Evolutionary conservation across 805 yeast genomes (phyloP).

Genomic region (Clavispora fructus): DNA sequence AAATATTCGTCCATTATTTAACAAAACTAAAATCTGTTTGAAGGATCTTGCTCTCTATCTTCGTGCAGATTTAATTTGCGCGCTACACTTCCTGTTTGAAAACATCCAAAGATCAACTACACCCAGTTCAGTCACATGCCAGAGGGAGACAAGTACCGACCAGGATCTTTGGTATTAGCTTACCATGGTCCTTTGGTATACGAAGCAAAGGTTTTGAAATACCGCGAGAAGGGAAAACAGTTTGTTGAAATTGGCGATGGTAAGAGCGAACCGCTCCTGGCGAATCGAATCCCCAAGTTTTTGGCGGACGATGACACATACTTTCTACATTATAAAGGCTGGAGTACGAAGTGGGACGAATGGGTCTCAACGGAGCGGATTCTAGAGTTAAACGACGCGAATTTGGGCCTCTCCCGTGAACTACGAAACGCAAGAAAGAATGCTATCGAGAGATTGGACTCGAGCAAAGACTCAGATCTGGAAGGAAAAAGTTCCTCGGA

Average conservation of each 20-base stretch:
- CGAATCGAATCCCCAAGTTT: conserved; percentile 22
- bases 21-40: background rate
- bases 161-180: conserved; percentile 47
- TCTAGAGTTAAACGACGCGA: conserved; percentile 64
- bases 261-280: conserved; percentile 28
- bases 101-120: background rate
- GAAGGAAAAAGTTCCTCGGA: conserved; percentile 5
- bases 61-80: background rate
- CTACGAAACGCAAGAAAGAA: conserved; percentile 16
- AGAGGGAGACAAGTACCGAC: conserved; percentile 7
- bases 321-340: conserved; percentile 86
- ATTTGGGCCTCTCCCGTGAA: conserved; percentile 38
- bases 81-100: background rate
- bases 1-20: background rate
- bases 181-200: conserved; percentile 88
- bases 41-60: background rate
- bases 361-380: conserved; percentile 79
- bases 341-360: conserved; percentile 96
- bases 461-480: conserved; percentile 8
- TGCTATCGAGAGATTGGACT: conserved; percentile 14
- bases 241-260: conserved; percentile 38
- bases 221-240: conserved; percentile 50
- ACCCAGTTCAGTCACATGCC: background rate
- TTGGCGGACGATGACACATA: conserved; percentile 37
- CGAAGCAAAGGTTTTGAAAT: conserved; percentile 74